These are phyloP conservation scores for Bipolaris zeicola DNA, from an alignment of 2,329 filamentous ascomycete genomes.

Conservation along the genomic window DNA sequence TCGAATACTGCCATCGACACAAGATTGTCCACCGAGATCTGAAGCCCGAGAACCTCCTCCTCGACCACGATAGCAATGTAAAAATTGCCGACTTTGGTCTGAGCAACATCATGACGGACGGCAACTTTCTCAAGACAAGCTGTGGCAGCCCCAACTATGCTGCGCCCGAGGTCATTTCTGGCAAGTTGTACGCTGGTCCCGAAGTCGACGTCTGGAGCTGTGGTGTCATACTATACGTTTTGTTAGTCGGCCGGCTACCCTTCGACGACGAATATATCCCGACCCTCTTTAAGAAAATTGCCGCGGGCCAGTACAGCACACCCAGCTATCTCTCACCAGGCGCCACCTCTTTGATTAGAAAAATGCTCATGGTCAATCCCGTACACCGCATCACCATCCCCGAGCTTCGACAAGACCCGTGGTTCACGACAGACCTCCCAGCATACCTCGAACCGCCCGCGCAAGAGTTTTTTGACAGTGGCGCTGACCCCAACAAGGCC, in stretches of 20 bases:
- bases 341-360: slow-evolving; percentile 80
- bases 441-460: slow-evolving; percentile 84
- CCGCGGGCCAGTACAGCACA: slow-evolving; percentile 89
- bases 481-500: slow-evolving; percentile 89
- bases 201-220: slow-evolving; percentile 99
- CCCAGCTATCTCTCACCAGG: slow-evolving; percentile 89
- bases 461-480: slow-evolving; percentile 91
- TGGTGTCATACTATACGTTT: slow-evolving; percentile 78
- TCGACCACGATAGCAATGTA: slow-evolving; percentile 95
- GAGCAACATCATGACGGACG: slow-evolving; percentile 99
- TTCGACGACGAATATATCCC: slow-evolving; percentile 99
- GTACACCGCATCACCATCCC: slow-evolving; percentile 92
- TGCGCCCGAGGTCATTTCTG: slow-evolving; percentile 95
- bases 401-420: slow-evolving; percentile 90
- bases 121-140: slow-evolving; percentile 98
- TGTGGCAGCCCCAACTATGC: slow-evolving; percentile 99
- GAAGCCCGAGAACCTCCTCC: slow-evolving; percentile 94
- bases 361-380: slow-evolving; percentile 94
- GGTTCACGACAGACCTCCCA: slow-evolving; percentile 88
- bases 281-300: slow-evolving; percentile 96
- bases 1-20: slow-evolving; percentile 98
- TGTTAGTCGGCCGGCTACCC: slow-evolving; percentile 73
- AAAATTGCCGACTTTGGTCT: slow-evolving; percentile 99
- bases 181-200: slow-evolving; percentile 94
- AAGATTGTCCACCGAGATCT: slow-evolving; percentile 98